These are phyloP conservation scores for Ormosia semicastrata DNA, from an alignment of 306 rosid genomes.

Conservation along the genomic window DNA sequence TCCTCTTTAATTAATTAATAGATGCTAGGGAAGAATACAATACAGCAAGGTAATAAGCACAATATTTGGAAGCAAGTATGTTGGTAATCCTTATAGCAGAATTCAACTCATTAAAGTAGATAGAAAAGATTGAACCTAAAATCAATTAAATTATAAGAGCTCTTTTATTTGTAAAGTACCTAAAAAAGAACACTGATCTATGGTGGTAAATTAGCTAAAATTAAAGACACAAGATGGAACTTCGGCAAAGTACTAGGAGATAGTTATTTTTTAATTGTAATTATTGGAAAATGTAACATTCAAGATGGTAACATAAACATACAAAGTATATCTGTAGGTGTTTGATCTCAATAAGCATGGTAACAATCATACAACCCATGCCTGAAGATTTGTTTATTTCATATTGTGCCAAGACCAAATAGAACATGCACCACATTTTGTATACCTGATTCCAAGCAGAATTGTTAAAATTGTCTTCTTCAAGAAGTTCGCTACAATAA, in stretches of 20 bases:
- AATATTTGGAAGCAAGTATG: background rate
- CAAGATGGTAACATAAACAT: background rate
- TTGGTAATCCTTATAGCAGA: background rate
- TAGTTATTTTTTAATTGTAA: background rate
- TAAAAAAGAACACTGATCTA: background rate
- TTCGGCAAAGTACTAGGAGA: background rate
- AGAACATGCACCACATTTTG: background rate
- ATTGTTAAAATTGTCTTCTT: slow-evolving; percentile 76
- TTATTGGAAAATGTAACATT: slow-evolving; percentile 3
- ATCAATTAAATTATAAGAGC: background rate
- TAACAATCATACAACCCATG: slow-evolving; percentile 18
- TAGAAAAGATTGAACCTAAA: slow-evolving; percentile 8
- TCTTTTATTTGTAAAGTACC: background rate
- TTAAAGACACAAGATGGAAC: background rate
- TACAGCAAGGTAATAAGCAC: background rate
- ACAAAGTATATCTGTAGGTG: background rate
- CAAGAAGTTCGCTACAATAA: slow-evolving; percentile 71
- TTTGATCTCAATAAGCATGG: background rate
- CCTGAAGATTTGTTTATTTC: background rate
- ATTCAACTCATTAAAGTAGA: background rate
- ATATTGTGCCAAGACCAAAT: slow-evolving; percentile 12
- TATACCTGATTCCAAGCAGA: slow-evolving; percentile 98
- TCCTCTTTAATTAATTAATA: background rate
- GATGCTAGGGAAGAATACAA: background rate
- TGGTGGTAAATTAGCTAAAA: background rate